A percentile compares a stretch with the other conserved stretches of the same genome.
phyloP scores from a whole-genome alignment of 331 rosid genomes.

The Quercus lobata region DNA sequence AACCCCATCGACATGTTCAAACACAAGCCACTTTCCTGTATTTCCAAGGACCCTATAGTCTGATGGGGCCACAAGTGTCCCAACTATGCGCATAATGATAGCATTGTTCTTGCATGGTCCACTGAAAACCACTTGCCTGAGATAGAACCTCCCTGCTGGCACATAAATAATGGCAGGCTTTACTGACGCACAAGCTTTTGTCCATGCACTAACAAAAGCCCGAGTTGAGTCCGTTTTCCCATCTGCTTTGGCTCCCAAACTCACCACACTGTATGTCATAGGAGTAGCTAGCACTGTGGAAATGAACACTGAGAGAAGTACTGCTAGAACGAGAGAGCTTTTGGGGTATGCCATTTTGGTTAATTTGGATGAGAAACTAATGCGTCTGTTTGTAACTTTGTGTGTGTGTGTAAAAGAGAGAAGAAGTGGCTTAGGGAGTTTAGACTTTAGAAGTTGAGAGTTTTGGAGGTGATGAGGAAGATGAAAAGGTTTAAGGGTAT shows the following conservation, averaged over 20 bases:
- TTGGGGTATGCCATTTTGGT: not conserved
- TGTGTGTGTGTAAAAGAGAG: not conserved
- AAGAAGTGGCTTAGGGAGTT: not conserved
- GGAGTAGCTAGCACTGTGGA: not conserved
- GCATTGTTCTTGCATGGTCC: conserved; percentile 38
- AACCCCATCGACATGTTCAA: conserved; percentile 24
- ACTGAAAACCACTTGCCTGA: conserved; percentile 10
- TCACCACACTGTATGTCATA: conserved; percentile 19
- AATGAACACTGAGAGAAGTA: not conserved
- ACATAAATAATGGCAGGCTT: conserved; percentile 20
- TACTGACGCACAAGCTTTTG: conserved; percentile 28
- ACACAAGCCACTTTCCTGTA: conserved; percentile 25
- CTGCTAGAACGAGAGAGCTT: not conserved
- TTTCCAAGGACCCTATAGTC: conserved; percentile 31
- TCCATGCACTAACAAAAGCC: conserved; percentile 34
- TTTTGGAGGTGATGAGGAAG: too few relatives aligned
- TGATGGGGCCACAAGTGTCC: conserved; percentile 38
- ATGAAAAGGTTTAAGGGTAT: too few relatives aligned
- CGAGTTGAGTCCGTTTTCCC: conserved; percentile 30
- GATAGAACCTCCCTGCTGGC: conserved; percentile 34
- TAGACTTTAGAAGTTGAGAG: too few relatives aligned
- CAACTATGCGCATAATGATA: conserved; percentile 28
- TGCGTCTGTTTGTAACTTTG: not conserved
- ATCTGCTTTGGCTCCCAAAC: conserved; percentile 34
- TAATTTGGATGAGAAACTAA: not conserved